Conservation (phyloP, 1,284 basidiomycete genomes). For the Ceratobasidium papillatum region DNA sequence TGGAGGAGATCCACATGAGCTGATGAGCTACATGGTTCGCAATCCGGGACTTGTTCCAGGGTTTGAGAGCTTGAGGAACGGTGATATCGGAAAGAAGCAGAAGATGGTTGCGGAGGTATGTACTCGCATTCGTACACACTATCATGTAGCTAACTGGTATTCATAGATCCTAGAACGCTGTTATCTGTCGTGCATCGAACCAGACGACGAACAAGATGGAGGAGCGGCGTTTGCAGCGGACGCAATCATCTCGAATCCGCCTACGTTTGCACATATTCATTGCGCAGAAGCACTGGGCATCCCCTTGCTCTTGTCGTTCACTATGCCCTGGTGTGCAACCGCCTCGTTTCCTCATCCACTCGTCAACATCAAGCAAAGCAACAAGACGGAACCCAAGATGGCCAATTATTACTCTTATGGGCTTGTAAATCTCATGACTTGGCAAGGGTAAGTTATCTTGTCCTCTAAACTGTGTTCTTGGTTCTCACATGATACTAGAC, state of each 20-base stretch:
- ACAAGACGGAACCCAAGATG: conserved; percentile 58
- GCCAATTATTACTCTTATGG: conserved; percentile 67
- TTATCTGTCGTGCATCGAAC: conserved; percentile 61
- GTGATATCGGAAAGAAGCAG: conserved; percentile 60
- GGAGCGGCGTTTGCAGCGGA: conserved; percentile 63
- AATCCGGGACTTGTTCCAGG: conserved; percentile 65
- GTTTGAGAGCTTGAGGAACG: conserved; percentile 58
- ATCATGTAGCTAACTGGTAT: neutral
- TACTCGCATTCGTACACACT: neutral
- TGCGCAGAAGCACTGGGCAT: conserved; percentile 70
- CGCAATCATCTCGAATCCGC: conserved; percentile 71
- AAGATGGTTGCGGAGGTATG: conserved; percentile 58
- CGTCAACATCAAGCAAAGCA: conserved; percentile 63
- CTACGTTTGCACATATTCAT: conserved; percentile 69
- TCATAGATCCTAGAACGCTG: conserved; percentile 66
- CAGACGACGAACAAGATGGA: conserved; percentile 56
- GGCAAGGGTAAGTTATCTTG: conserved; percentile 61
- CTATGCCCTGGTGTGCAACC: conserved; percentile 74
- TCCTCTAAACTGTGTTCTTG: conserved; percentile 30
- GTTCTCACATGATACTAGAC: conserved; percentile 50
- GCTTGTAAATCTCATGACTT: conserved; percentile 64
- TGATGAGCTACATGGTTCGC: conserved; percentile 69
- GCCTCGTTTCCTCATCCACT: conserved; percentile 69
- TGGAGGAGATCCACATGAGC: conserved; percentile 65
- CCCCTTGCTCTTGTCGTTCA: conserved; percentile 65